These are phyloP conservation scores for Pistacia atlantica DNA, from an alignment of 345 rosid genomes.

Conservation along the genomic window DNA sequence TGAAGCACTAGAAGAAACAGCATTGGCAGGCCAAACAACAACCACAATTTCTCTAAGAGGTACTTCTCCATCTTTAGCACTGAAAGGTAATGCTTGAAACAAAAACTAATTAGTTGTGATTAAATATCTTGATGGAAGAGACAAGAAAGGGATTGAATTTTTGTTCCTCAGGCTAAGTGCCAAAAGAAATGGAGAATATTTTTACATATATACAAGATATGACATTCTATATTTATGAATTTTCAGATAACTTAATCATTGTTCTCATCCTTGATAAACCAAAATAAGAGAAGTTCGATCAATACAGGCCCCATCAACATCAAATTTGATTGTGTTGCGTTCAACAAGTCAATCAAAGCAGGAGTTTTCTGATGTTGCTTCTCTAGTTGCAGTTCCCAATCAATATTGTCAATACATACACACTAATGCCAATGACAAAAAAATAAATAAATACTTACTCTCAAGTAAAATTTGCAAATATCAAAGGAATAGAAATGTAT, in stretches of 20 bases:
- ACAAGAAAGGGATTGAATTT: background rate
- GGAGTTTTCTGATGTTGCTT: constrained; percentile 54
- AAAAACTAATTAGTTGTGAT: constrained; percentile 14
- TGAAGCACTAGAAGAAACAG: constrained; percentile 32
- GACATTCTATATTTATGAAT: background rate
- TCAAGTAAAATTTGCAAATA: background rate
- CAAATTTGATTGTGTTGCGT: constrained; percentile 41
- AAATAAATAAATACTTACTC: constrained; percentile 2
- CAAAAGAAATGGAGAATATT: background rate
- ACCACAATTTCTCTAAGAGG: constrained; percentile 65
- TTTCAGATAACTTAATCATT: background rate
- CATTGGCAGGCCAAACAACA: constrained; percentile 62
- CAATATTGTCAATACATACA: constrained; percentile 31
- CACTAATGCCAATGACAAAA: constrained; percentile 40
- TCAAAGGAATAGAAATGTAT: background rate
- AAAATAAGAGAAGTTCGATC: background rate
- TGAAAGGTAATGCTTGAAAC: constrained; percentile 53
- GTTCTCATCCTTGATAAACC: background rate
- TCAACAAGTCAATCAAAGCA: constrained; percentile 60
- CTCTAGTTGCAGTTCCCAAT: constrained; percentile 53
- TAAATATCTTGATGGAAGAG: background rate
- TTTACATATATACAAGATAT: background rate
- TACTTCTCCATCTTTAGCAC: constrained; percentile 42
- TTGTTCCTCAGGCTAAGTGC: background rate
- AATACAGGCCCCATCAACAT: constrained; percentile 56